Evolutionary conservation across 2,329 filamentous ascomycete genomes (phyloP).

Genomic region (Orbilia oligospora): DNA sequence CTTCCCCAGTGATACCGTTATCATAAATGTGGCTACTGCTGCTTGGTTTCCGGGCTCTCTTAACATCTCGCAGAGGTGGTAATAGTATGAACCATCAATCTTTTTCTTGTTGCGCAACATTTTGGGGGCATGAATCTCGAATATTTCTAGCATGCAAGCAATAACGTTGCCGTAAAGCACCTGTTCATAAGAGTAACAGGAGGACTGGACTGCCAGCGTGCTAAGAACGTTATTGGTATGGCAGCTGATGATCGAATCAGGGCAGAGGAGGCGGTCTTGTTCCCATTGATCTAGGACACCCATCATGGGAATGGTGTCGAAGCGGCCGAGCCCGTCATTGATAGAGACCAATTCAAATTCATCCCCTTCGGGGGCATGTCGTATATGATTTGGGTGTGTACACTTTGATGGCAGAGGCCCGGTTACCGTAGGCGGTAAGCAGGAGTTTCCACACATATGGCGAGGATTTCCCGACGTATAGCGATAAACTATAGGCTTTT

Average conservation of each 20-base stretch:
- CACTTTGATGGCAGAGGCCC: constrained; percentile 24
- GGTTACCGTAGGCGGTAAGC: constrained; percentile 21
- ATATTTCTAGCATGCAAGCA: constrained; percentile 36
- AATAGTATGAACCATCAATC: constrained; percentile 49
- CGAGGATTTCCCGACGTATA: background rate
- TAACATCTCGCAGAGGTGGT: constrained; percentile 53
- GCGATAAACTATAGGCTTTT: background rate
- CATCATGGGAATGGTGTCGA: constrained; percentile 49
- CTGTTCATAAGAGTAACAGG: constrained; percentile 48
- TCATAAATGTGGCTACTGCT: constrained; percentile 34
- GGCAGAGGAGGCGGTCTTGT: constrained; percentile 18
- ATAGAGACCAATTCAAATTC: constrained; percentile 43
- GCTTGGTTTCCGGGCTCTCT: constrained; percentile 34
- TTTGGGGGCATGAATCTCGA: constrained; percentile 39
- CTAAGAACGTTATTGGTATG: constrained; percentile 27
- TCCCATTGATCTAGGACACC: constrained; percentile 45
- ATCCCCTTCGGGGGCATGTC: constrained; percentile 21
- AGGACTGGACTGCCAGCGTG: constrained; percentile 31
- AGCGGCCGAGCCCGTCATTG: constrained; percentile 44
- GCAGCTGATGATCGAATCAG: constrained; percentile 8
- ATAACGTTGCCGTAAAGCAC: constrained; percentile 38
- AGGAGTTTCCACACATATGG: constrained; percentile 19
- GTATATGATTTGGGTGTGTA: constrained; percentile 51
- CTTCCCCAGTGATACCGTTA: constrained; percentile 40
- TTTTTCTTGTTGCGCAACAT: constrained; percentile 56